phyloP scores from a whole-genome alignment of 2,329 filamentous ascomycete genomes.

The Tolypocladium sp. region DNA sequence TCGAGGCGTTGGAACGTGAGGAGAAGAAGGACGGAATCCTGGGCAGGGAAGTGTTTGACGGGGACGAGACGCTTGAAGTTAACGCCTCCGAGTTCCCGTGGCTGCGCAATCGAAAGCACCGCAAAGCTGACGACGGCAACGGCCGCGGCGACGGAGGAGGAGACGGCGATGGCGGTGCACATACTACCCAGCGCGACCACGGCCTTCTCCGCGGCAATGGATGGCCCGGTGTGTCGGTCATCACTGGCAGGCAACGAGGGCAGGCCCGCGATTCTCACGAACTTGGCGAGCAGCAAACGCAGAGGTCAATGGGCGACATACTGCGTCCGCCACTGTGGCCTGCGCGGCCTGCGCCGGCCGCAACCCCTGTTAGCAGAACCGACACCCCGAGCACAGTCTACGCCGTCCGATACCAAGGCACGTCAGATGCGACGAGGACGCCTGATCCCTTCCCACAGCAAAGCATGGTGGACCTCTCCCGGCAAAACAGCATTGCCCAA shows the following conservation, averaged over 20 bases:
- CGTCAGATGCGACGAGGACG: conserved; percentile 41
- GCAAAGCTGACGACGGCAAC: conserved; percentile 19
- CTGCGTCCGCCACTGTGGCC: conserved; percentile 46
- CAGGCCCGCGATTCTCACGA: conserved; percentile 9
- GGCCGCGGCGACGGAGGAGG: conserved; percentile 9
- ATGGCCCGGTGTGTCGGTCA: conserved; percentile 17
- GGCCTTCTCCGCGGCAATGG: conserved; percentile 8
- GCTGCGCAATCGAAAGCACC: conserved; percentile 28
- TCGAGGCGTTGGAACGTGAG: conserved; percentile 84
- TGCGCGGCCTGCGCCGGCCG: conserved; percentile 42
- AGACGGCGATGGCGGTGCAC: conserved; percentile 1
- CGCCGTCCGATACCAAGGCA: conserved; percentile 50
- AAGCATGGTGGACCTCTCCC: conserved; percentile 21
- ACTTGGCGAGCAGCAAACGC: conserved; percentile 14
- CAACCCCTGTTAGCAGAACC: conserved; percentile 50
- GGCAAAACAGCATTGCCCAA: conserved; percentile 22
- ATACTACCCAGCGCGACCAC: conserved; percentile 1
- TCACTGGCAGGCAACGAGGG: conserved; percentile 15
- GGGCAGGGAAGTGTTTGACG: conserved; percentile 84
- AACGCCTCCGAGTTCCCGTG: conserved; percentile 42
- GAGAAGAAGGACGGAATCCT: conserved; percentile 91
- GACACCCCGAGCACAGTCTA: conserved; percentile 58
- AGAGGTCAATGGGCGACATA: conserved; percentile 22
- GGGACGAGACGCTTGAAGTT: conserved; percentile 79
- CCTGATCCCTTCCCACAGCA: conserved; percentile 26